Evolutionary conservation across 2,329 filamentous ascomycete species (phyloP).

Genomic region (Ambrosiella xylebori): DNA sequence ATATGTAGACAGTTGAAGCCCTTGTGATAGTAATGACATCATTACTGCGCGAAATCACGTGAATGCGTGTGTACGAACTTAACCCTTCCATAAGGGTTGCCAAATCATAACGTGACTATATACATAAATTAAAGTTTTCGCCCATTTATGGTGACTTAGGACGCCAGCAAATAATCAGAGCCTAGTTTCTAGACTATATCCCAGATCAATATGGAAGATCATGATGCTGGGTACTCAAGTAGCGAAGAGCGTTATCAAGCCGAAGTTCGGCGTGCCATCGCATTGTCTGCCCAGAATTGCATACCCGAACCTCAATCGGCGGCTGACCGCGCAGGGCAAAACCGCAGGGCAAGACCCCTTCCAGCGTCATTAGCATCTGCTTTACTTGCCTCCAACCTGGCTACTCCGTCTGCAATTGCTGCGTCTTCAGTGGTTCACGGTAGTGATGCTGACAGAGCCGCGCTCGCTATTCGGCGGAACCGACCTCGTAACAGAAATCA

Average conservation of each 20-base stretch:
- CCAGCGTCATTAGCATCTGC: conserved; percentile 8
- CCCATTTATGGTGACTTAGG: background rate
- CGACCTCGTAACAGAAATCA: background rate
- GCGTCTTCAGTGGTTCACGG: conserved; percentile 1
- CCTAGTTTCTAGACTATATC: background rate
- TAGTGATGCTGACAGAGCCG: background rate
- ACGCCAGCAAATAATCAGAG: background rate
- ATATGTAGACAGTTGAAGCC: background rate
- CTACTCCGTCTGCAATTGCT: conserved; percentile 10
- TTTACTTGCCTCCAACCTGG: conserved; percentile 8
- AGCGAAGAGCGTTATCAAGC: conserved; percentile 35
- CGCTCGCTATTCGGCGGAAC: background rate
- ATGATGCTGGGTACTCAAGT: conserved; percentile 12
- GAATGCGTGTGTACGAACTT: background rate
- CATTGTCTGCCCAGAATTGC: conserved; percentile 31
- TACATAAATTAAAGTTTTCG: background rate
- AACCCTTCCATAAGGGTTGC: background rate
- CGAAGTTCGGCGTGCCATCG: conserved; percentile 43
- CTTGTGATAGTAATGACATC: background rate
- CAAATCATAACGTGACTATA: background rate
- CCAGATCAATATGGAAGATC: conserved; percentile 4
- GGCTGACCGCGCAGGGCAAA: conserved; percentile 7
- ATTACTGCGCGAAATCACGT: conserved; percentile 1
- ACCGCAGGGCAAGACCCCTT: conserved; percentile 3
- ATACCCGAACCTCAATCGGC: conserved; percentile 4